A percentile compares a stretch with the other conserved stretches of the same genome.
Evolutionary conservation across 768 basidiomycete genomes (phyloP).

Genomic region (Xanthoconium stramineum): DNA sequence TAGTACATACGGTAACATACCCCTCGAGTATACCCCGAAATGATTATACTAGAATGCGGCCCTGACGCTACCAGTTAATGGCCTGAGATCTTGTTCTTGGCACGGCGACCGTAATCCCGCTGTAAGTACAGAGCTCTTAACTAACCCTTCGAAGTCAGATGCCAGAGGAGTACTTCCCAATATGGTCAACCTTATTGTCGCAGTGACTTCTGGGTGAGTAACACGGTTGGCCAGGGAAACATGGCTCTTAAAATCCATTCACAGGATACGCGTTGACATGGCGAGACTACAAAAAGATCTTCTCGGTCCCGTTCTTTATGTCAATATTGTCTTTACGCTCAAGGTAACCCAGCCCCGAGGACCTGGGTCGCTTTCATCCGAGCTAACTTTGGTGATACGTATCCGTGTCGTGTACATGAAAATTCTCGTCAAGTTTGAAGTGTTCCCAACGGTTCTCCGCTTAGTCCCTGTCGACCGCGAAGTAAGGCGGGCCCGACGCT

Average conservation of each 20-base stretch:
- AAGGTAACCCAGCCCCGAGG: conserved; percentile 22
- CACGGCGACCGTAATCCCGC: background rate
- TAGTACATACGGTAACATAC: no score
- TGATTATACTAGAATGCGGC: no score
- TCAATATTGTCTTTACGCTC: conserved; percentile 24
- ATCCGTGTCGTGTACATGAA: conserved; percentile 25
- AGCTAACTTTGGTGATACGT: conserved; percentile 23
- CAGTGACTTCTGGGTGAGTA: conserved; percentile 20
- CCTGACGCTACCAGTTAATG: background rate
- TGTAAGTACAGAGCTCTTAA: background rate
- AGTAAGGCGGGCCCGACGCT: conserved; percentile 31
- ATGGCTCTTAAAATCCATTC: conserved; percentile 14
- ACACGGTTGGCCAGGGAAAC: conserved; percentile 7
- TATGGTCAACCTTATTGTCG: conserved; percentile 29
- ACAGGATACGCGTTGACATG: conserved; percentile 34
- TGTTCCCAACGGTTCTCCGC: conserved; percentile 27
- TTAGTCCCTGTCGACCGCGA: conserved; percentile 32
- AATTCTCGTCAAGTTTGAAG: conserved; percentile 25
- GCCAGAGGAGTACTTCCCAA: conserved; percentile 17
- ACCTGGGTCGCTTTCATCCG: conserved; percentile 18
- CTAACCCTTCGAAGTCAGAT: conserved; percentile 3
- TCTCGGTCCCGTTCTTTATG: conserved; percentile 29
- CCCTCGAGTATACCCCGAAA: no score
- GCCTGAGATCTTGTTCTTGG: background rate
- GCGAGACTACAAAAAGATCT: conserved; percentile 29